Conservation (phyloP, 305 asterid species). For the Fraxinus ornus region DNA sequence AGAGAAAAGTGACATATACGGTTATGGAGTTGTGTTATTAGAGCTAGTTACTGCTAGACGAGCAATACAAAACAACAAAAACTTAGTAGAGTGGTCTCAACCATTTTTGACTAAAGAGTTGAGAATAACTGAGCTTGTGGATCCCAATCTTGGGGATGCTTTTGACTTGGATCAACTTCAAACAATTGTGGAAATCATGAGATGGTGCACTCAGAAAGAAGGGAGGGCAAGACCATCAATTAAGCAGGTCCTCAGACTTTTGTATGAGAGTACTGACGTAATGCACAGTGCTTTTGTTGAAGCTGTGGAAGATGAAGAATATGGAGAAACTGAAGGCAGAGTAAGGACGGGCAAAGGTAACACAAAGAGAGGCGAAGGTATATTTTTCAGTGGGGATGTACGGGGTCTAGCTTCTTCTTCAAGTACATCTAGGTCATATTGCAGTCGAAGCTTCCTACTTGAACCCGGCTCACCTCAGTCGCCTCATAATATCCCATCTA, state of each 20-base stretch:
- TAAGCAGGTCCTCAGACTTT: constrained; percentile 81
- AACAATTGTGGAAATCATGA: constrained; percentile 49
- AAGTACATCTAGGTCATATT: constrained; percentile 77
- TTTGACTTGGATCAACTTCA: constrained; percentile 77
- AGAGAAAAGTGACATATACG: constrained; percentile 85
- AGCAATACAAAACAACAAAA: constrained; percentile 83
- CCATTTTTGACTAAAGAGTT: constrained; percentile 48
- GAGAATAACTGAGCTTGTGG: constrained; percentile 62
- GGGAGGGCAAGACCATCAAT: constrained; percentile 82
- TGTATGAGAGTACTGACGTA: constrained; percentile 75
- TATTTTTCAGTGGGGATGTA: constrained; percentile 59
- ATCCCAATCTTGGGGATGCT: constrained; percentile 60
- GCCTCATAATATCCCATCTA: constrained; percentile 49
- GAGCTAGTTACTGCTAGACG: constrained; percentile 74
- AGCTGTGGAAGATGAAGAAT: constrained; percentile 69
- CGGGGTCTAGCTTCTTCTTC: constrained; percentile 82
- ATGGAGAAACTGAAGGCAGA: constrained; percentile 42
- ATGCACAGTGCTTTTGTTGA: constrained; percentile 69
- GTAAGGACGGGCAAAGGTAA: constrained; percentile 61
- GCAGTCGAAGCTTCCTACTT: constrained; percentile 77
- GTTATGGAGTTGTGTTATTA: constrained; percentile 78
- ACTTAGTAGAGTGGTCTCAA: constrained; percentile 82
- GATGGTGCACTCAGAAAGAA: constrained; percentile 86
- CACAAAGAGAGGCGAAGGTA: constrained; percentile 31
- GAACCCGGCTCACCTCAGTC: constrained; percentile 78